Conservation (phyloP, 2,329 filamentous ascomycete species). For the Cladophialophora bantiana region DNA sequence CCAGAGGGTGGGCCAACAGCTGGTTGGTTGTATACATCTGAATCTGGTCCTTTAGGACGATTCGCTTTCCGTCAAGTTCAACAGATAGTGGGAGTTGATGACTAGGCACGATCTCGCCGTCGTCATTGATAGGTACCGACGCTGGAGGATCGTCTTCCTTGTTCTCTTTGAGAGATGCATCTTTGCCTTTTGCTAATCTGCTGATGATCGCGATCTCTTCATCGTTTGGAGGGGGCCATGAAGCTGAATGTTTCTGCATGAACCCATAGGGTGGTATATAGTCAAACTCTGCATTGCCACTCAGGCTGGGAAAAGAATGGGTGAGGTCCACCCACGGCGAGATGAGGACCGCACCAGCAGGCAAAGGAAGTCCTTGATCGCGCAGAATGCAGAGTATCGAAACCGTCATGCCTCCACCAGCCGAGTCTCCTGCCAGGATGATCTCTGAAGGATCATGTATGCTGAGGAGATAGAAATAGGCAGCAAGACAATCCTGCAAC, state of each 20-base stretch:
- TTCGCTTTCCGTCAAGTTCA: conserved; percentile 71
- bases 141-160: conserved; percentile 48
- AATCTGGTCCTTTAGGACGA: conserved; percentile 88
- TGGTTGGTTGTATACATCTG: conserved; percentile 88
- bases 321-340: conserved; percentile 96
- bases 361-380: conserved; percentile 81
- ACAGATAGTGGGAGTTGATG: conserved; percentile 62
- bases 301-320: conserved; percentile 93
- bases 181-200: conserved; percentile 51
- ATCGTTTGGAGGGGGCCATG: conserved; percentile 91
- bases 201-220: conserved; percentile 67
- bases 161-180: conserved; percentile 48
- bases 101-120: conserved; percentile 38
- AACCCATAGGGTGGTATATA: conserved; percentile 91
- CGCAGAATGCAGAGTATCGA: conserved; percentile 79
- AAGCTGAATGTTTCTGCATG: conserved; percentile 82
- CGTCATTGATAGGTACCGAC: conserved; percentile 11
- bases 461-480: conserved; percentile 82
- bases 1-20: conserved; percentile 82
- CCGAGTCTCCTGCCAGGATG: conserved; percentile 88
- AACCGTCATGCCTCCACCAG: conserved; percentile 88
- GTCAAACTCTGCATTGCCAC: conserved; percentile 73
- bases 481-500: conserved; percentile 84
- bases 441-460: conserved; percentile 81
- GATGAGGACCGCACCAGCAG: conserved; percentile 87